A percentile compares a stretch with the other conserved stretches of the same genome.
These are phyloP conservation scores for Globisporangium acanthophoron DNA, from an alignment of 352 stramenopile genomes.

Conservation along the genomic window DNA sequence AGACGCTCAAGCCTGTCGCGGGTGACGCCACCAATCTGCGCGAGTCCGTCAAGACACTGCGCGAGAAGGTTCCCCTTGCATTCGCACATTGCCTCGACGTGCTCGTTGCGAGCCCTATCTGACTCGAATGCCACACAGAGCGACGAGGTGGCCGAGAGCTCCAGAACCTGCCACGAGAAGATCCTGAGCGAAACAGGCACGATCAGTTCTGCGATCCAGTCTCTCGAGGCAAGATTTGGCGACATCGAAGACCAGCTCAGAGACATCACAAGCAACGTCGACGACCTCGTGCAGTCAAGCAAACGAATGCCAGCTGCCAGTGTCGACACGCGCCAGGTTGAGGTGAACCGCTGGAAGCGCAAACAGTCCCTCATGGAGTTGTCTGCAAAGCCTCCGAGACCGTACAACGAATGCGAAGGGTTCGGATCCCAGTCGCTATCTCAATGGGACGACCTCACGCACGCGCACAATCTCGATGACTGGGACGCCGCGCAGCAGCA, in stretches of 20 bases:
- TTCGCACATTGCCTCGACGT: not conserved
- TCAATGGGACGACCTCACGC: not conserved
- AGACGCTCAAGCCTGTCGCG: constrained; percentile 9
- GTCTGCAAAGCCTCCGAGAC: not conserved
- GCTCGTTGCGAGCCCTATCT: not conserved
- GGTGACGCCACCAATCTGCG: not conserved
- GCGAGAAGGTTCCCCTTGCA: constrained; percentile 11
- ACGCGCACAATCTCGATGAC: not conserved
- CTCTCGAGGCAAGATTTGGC: constrained; percentile 16
- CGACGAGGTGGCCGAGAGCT: constrained; percentile 9
- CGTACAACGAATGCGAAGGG: constrained; percentile 1
- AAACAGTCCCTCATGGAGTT: not conserved
- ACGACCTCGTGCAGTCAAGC: constrained; percentile 13
- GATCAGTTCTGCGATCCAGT: constrained; percentile 12
- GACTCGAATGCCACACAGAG: constrained; percentile 9
- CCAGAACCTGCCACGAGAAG: constrained; percentile 18
- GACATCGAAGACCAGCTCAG: constrained; percentile 25
- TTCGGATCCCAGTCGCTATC: constrained; percentile 5
- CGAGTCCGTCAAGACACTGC: constrained; percentile 7
- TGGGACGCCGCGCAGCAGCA: not conserved
- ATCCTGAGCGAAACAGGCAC: constrained; percentile 14
- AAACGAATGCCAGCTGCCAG: constrained; percentile 8
- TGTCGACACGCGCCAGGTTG: not conserved
- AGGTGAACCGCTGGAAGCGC: constrained; percentile 4
- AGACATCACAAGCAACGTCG: constrained; percentile 20